Percentiles rank a stretch among this genome's conserved stretches.
phyloP scores from a whole-genome alignment of 805 yeast species.

The Millerago galiae region DNA sequence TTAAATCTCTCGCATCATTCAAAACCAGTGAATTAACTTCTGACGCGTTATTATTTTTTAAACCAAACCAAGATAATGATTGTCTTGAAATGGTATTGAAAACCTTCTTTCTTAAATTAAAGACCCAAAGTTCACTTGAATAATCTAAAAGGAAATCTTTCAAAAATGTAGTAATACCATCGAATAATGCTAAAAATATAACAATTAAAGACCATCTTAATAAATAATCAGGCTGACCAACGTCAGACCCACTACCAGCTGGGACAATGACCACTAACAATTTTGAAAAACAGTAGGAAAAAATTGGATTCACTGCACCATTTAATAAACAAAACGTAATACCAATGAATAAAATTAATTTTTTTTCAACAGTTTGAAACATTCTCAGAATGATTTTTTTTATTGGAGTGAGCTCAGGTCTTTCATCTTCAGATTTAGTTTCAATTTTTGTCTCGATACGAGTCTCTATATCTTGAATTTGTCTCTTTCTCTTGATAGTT shows the following conservation, averaged over 20 bases:
- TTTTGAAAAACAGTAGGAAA: slow-evolving; percentile 72
- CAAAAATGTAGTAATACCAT: slow-evolving; percentile 50
- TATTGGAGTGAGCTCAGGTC: slow-evolving; percentile 24
- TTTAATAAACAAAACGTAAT: slow-evolving; percentile 43
- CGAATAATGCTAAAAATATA: slow-evolving; percentile 52
- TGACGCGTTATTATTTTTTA: slow-evolving; percentile 34
- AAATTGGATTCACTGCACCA: slow-evolving; percentile 67
- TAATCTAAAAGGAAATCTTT: slow-evolving; percentile 45
- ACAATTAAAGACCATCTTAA: slow-evolving; percentile 66
- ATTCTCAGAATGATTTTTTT: slow-evolving; percentile 24
- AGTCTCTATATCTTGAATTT: background rate
- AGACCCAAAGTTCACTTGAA: slow-evolving; percentile 66
- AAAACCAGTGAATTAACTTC: slow-evolving; percentile 61
- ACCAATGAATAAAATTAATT: slow-evolving; percentile 39
- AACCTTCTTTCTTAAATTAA: slow-evolving; percentile 40
- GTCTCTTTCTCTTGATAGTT: background rate
- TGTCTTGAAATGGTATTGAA: slow-evolving; percentile 46
- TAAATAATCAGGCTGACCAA: slow-evolving; percentile 28
- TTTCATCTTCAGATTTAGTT: slow-evolving; percentile 4
- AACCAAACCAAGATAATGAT: slow-evolving; percentile 46
- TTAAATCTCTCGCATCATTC: slow-evolving; percentile 77
- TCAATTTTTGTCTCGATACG: background rate
- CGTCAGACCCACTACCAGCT: slow-evolving; percentile 21
- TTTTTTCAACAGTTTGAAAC: slow-evolving; percentile 23
- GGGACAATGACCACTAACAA: slow-evolving; percentile 61